phyloP scores from a whole-genome alignment of 1,284 basidiomycete genomes.

The Puccinia coronata region DNA sequence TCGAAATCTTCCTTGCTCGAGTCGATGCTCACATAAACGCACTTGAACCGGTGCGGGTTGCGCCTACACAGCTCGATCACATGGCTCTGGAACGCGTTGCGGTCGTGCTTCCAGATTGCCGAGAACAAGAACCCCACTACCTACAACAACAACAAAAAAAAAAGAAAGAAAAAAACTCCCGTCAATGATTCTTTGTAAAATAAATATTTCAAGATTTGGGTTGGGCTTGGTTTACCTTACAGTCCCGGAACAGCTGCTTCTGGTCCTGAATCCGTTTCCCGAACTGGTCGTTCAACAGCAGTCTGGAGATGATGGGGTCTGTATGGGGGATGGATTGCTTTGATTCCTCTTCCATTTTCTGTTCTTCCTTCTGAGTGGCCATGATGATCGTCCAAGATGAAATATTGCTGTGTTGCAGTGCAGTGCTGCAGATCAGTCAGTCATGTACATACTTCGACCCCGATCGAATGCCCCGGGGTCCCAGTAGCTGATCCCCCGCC shows the following conservation, averaged over 20 bases:
- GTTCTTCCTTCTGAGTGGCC: neutral
- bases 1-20: slow-evolving; percentile 30
- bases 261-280: slow-evolving; percentile 33
- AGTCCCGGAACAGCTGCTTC: slow-evolving; percentile 43
- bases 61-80: slow-evolving; percentile 21
- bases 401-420: no score
- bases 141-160: slow-evolving; percentile 1
- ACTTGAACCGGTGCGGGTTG: slow-evolving; percentile 46
- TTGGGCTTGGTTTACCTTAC: slow-evolving; percentile 5
- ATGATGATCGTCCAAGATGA: no score
- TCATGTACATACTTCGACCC: no score
- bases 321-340: neutral
- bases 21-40: slow-evolving; percentile 44
- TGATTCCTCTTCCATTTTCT: neutral
- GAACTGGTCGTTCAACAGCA: slow-evolving; percentile 33
- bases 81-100: slow-evolving; percentile 19
- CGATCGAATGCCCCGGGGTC: no score
- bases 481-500: no score
- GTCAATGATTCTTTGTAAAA: neutral
- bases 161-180: neutral
- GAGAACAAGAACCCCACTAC: slow-evolving; percentile 46
- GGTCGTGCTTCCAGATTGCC: slow-evolving; percentile 18
- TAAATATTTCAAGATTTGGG: neutral
- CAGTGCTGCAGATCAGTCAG: no score
- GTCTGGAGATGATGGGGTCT: slow-evolving; percentile 21